Base-by-base conservation (phyloP, 257 asterid genomes). In the Lycium barbarum region DNA sequence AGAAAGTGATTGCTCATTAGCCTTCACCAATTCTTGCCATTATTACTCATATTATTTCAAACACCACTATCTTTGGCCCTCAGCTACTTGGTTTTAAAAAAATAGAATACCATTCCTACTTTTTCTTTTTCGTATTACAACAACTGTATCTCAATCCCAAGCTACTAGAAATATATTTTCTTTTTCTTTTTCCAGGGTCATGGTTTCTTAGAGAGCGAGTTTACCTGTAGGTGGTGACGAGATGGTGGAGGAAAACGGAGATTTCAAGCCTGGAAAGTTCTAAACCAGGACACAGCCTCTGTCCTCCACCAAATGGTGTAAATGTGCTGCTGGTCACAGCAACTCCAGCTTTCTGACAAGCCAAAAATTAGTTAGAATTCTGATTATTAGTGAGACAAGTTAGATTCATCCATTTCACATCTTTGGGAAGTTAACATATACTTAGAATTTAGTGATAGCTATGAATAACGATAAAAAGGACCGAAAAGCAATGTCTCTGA, bases 301-400 rank as follows among this genome's bases (percentile, higher is more conserved):
- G 99, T 73, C 99, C 99, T 78, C 99, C 99, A 40, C 99, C 99
- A 38, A 97, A 95, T 6, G 99, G 98, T 4, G 99, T 95, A 81
- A 94, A 97, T 5, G 84, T 88, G 83, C 84, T 94, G 93, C 90
- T 92, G 84, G 85, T 91, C 12, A 83, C 88, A 8, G 88, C 80
- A 26, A 83, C 83, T 83, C 91, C 98, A 5, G 80, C 62, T 79
- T 90, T 88, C 99, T 97, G 90, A 55, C 68, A 17, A 57, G 66
- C 40, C 82, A 76, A 76, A 74, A 8, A 1, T 51, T 76, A 76
- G 47, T 76, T 51, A 76, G 15, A 26, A 76, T 76, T 26, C 40
- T 51, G 51, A 26, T 26, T 33, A 51, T 14, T 7, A 26, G 6
- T 2, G 33, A 59, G 10, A 20, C 3, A 18, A 17, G 38, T 63